Conservation (phyloP, 805 yeast species). For the Tetrapisispora arboricola region DNA sequence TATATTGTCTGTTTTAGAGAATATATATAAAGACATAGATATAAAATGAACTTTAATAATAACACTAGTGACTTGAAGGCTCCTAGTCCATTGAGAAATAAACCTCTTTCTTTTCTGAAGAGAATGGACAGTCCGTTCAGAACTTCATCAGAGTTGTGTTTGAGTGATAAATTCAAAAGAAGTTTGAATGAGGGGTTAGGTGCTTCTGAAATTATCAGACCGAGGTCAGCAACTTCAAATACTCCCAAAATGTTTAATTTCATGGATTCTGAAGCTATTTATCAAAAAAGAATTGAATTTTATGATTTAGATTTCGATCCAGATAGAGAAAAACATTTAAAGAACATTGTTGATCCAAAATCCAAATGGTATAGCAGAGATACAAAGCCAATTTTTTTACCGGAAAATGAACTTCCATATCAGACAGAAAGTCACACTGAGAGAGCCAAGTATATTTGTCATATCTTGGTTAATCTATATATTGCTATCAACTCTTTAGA, state of each 20-base stretch:
- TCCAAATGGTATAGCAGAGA: conserved; percentile 34
- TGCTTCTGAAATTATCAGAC: conserved; percentile 2
- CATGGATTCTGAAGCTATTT: conserved; percentile 15
- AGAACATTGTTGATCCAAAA: conserved; percentile 23
- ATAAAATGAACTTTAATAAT: not conserved
- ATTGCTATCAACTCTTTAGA: conserved; percentile 69
- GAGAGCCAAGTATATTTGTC: conserved; percentile 63
- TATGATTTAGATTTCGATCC: conserved; percentile 47
- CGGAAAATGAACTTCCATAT: conserved; percentile 54
- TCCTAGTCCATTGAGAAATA: conserved; percentile 22
- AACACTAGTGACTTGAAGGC: conserved; percentile 7
- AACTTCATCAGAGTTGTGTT: conserved; percentile 1
- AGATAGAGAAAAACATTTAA: conserved; percentile 27
- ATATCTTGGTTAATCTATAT: conserved; percentile 70
- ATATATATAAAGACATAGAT: too few relatives aligned
- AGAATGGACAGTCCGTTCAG: not conserved
- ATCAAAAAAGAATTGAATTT: conserved; percentile 27
- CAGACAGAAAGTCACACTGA: conserved; percentile 56
- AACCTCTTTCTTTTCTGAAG: conserved; percentile 11
- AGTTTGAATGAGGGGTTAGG: not conserved
- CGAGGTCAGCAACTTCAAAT: conserved; percentile 20
- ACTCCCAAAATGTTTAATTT: conserved; percentile 11
- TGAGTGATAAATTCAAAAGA: not conserved
- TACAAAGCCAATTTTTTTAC: conserved; percentile 25
- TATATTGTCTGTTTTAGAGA: too few relatives aligned